phyloP scores from a whole-genome alignment of 352 stramenopile genomes.

The Phytophthora europaea region DNA sequence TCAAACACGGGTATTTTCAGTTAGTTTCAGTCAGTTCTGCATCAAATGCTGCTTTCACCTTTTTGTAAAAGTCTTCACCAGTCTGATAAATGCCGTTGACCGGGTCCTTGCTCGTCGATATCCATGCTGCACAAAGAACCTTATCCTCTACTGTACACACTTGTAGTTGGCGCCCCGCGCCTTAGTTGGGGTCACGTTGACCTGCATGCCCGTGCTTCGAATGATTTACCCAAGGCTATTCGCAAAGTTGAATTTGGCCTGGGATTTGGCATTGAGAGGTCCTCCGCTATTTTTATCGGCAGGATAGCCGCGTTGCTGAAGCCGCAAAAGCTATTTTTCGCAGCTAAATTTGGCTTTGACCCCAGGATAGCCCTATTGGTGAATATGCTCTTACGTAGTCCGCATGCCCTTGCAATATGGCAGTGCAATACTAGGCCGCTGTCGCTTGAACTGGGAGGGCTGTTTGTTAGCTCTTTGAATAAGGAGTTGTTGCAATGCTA shows the following conservation, averaged over 20 bases:
- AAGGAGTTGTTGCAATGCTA: no score
- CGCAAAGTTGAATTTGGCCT: background rate
- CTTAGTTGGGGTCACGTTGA: background rate
- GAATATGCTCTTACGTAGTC: background rate
- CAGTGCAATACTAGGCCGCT: no score
- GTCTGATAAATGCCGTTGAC: conserved; percentile 2
- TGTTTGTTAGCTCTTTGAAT: no score
- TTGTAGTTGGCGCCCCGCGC: background rate
- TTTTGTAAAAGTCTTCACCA: conserved; percentile 6
- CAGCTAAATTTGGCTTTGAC: background rate
- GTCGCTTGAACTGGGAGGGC: no score
- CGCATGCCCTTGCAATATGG: no score
- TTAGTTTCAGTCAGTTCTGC: no score
- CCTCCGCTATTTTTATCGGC: background rate
- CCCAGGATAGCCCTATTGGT: background rate
- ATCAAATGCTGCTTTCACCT: conserved; percentile 3
- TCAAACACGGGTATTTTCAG: no score
- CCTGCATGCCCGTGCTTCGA: background rate
- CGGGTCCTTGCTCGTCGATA: background rate
- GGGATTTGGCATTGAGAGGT: background rate
- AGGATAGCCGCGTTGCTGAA: background rate
- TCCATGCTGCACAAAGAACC: background rate
- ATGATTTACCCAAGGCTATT: background rate
- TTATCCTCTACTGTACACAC: no score
- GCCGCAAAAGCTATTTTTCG: background rate